Evolutionary conservation across 345 rosid genomes (phyloP).

Genomic region (Brassica rapa): DNA sequence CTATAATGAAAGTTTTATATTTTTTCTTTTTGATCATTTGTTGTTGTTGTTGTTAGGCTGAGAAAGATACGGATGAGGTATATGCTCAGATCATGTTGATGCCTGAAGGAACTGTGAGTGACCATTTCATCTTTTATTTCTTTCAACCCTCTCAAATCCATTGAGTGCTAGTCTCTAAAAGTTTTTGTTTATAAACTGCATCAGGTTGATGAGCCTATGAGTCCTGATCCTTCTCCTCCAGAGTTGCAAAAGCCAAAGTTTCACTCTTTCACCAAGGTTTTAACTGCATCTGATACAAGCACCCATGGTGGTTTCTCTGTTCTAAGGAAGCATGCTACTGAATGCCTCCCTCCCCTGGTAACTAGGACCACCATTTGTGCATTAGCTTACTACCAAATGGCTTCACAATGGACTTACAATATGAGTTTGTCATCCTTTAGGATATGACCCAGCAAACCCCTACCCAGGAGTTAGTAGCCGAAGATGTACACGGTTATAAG

Average conservation of each 20-base stretch:
- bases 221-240: conserved; percentile 49
- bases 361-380: neutral
- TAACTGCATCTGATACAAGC: conserved; percentile 97
- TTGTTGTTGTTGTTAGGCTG: conserved; percentile 54
- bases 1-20: neutral
- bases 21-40: neutral
- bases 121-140: conserved; percentile 1
- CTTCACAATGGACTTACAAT: conserved; percentile 11
- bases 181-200: conserved; percentile 11
- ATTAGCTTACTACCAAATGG: conserved; percentile 1
- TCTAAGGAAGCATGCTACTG: conserved; percentile 82
- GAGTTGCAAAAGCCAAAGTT: conserved; percentile 54
- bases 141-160: neutral
- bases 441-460: conserved; percentile 90
- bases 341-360: conserved; percentile 96
- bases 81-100: conserved; percentile 86
- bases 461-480: conserved; percentile 87
- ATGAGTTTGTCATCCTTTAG: conserved; percentile 46
- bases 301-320: conserved; percentile 98
- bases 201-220: conserved; percentile 54
- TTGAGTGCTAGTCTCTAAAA: neutral
- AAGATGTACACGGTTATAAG: conserved; percentile 86
- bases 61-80: conserved; percentile 94
- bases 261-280: conserved; percentile 80
- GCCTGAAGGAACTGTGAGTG: conserved; percentile 66